Base-by-base conservation (phyloP, 2,329 filamentous ascomycete genomes). In the Davidsoniella australis region DNA sequence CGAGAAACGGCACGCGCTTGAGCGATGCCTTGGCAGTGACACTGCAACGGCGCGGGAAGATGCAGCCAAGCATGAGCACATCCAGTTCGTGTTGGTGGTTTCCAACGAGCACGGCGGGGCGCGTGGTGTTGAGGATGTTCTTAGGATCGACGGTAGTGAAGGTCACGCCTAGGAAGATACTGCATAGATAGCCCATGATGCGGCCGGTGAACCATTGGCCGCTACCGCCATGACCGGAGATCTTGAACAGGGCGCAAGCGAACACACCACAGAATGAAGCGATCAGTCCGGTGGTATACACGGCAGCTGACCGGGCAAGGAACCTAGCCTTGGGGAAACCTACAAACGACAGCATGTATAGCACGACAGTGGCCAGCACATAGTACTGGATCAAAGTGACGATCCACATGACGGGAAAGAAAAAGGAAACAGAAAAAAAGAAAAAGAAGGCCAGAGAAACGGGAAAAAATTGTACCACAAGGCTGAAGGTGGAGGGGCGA, bases 61-160 rank as follows among this genome's bases (percentile, higher is more conserved):
- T 77, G 64, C 73, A 70, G 54, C 87, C 91, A 24, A 98, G 75
- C 77, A 95, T 83, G 53, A 94, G 73, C 39, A 98, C 84, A 61
- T 98, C 91, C 56, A 98, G 76, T 67, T 96, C 91, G 18, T 84
- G 86, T 72, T 98, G 91, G 68, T 98, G 91, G 66, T 96, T 96
- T 39, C 83, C 84, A 57, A 98, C 72, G 60, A 98, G 88, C 51
- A 98, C 83, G 51, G 85, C 88, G 1, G 91, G 91, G 47, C 89
- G 76, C 24, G 70, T 70, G 8, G 70, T 79, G 43, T 68, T 67
- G 52, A 88, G 75, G 57, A 79, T 62, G 55, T 78, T 65, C 53
- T 77, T 61, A 38, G 77, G 63, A 58, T 88, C 85, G 41, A 81
- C 73, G 45, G 94, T 66, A 54, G 75, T 71, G 61, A 96, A 95